phyloP scores from a whole-genome alignment of 345 rosid species.

The Stellera chamaejasme region DNA sequence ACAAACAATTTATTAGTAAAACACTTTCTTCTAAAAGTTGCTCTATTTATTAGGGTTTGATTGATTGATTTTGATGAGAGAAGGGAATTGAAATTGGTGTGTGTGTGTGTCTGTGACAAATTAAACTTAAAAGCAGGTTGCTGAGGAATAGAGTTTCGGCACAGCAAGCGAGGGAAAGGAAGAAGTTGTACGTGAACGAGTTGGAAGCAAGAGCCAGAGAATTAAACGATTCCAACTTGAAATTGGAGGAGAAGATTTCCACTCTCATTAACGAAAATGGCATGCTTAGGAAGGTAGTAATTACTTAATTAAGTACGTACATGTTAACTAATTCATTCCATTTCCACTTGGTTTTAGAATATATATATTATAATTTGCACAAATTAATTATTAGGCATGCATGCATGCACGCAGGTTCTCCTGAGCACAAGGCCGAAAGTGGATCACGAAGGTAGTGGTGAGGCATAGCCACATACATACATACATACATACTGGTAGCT shows the following conservation, averaged over 20 bases:
- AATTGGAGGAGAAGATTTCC: slow-evolving; percentile 57
- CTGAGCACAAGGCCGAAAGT: slow-evolving; percentile 60
- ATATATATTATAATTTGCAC: too few relatives aligned
- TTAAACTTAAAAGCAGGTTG: slow-evolving; percentile 24
- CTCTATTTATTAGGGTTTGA: too few relatives aligned
- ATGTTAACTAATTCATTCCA: not conserved
- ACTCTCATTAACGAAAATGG: slow-evolving; percentile 57
- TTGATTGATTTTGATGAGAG: not conserved
- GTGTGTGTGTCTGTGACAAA: not conserved
- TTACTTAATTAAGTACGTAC: too few relatives aligned
- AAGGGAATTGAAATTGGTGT: not conserved
- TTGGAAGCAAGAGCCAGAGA: slow-evolving; percentile 46
- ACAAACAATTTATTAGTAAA: not conserved
- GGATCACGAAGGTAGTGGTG: slow-evolving; percentile 22
- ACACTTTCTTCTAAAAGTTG: too few relatives aligned
- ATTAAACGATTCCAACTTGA: slow-evolving; percentile 45
- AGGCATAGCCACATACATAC: too few relatives aligned
- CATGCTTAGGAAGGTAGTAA: slow-evolving; percentile 57
- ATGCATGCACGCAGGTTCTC: slow-evolving; percentile 30
- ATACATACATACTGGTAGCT: too few relatives aligned
- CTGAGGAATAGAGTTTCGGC: slow-evolving; percentile 78
- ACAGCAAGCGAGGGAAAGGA: slow-evolving; percentile 82
- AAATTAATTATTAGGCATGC: too few relatives aligned
- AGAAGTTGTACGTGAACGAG: slow-evolving; percentile 60
- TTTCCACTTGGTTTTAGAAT: not conserved